Percentiles rank a stretch among this genome's conserved stretches.
These are phyloP conservation scores for Sporothrix sp. DNA, from an alignment of 2,329 filamentous ascomycete genomes.

Conservation along the genomic window DNA sequence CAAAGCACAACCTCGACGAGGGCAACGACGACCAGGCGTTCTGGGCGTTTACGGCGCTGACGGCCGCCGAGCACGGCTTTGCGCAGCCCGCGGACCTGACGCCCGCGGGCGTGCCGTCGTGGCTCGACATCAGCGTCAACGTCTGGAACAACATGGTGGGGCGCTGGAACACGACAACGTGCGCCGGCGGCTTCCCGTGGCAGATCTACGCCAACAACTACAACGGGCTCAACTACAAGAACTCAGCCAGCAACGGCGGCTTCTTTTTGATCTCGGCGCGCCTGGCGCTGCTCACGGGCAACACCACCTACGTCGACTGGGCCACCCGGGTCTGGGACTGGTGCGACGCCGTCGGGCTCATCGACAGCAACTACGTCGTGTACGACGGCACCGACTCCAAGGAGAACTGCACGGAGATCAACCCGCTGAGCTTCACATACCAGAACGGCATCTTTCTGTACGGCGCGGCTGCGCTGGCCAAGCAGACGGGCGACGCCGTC, in stretches of 20 bases:
- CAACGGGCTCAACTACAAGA: slow-evolving; percentile 74
- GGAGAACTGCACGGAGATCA: slow-evolving; percentile 44
- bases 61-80: slow-evolving; percentile 59
- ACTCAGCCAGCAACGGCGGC: slow-evolving; percentile 70
- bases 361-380: slow-evolving; percentile 46
- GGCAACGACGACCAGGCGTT: slow-evolving; percentile 70
- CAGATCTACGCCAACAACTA: slow-evolving; percentile 69
- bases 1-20: slow-evolving; percentile 46
- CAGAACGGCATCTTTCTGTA: slow-evolving; percentile 56
- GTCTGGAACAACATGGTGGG: slow-evolving; percentile 61
- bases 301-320: slow-evolving; percentile 57
- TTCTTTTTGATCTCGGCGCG: slow-evolving; percentile 74
- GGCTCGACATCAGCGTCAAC: slow-evolving; percentile 58
- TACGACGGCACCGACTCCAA: slow-evolving; percentile 50
- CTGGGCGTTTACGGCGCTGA: slow-evolving; percentile 59
- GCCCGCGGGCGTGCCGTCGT: slow-evolving; percentile 57
- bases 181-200: slow-evolving; percentile 67
- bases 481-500: slow-evolving; percentile 41
- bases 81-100: slow-evolving; percentile 47
- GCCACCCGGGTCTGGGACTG: slow-evolving; percentile 59
- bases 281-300: slow-evolving; percentile 59
- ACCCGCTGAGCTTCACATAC: slow-evolving; percentile 54
- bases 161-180: slow-evolving; percentile 60
- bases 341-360: slow-evolving; percentile 46
- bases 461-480: slow-evolving; percentile 54